phyloP scores from a whole-genome alignment of 805 yeast genomes.

The Saccharomyces eubayanus region DNA sequence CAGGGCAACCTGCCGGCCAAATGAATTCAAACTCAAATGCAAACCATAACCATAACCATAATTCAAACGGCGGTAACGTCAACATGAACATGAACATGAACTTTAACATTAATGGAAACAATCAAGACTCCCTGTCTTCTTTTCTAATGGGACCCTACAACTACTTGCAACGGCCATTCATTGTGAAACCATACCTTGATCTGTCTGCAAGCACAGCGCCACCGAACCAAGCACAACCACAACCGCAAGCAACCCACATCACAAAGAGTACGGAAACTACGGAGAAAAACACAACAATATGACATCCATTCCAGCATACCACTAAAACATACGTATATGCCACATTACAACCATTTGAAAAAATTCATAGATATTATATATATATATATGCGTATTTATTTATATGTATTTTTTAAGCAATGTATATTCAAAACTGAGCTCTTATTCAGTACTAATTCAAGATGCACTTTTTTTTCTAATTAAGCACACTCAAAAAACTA shows the following conservation, averaged over 20 bases:
- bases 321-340: background rate
- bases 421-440: background rate
- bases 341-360: background rate
- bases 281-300: background rate
- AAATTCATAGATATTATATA: background rate
- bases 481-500: background rate
- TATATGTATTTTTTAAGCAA: background rate
- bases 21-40: background rate
- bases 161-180: background rate
- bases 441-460: background rate
- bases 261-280: background rate
- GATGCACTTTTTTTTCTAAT: background rate
- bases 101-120: background rate
- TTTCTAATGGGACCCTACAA: background rate
- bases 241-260: background rate
- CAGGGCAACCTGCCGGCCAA: background rate
- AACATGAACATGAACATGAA: constrained; percentile 1
- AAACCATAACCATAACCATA: background rate
- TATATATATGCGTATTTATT: background rate
- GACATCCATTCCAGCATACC: background rate
- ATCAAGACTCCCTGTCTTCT: background rate
- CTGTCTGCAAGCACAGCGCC: background rate
- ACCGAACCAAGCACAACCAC: background rate
- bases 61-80: constrained; percentile 1
- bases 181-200: background rate